Evolutionary conservation across 805 yeast species (phyloP), one percentile per base, ranked within the genome.

Genomic region (Wickerhamiella allomyrinae): DNA sequence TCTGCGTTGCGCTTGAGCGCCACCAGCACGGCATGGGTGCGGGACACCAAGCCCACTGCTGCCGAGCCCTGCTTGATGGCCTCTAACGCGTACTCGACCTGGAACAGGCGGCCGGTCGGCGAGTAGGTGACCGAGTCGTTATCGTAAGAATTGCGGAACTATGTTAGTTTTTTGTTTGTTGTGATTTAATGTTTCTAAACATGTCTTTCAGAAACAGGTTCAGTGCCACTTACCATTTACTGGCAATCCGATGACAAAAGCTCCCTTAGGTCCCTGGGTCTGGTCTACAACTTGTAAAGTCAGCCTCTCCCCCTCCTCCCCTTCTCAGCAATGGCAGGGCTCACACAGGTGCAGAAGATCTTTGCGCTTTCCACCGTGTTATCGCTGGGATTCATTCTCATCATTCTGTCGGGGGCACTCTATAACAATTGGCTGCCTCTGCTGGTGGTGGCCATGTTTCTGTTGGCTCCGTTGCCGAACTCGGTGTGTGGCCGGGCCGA

Each of bases 21-120:
- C 36, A 84, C 96, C 54, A 91, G 67, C 7, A 89, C 97, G 20
- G 86, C 95, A 60, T 86, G 81, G 40, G 74, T 77, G 52, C 79
- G 75, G 33, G 95, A 85, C 34, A 84, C 79, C 43, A 91, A 68
- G 7, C 98, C 99, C 27, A 87, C 95, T 3, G 96, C 89, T 3
- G 96, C 97, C 49, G 93, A 79, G 29, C 98, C 98, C 67, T 89
- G 97, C 60, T 91, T 91, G 62, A 91, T 91, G 10, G 98, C 97
- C 55, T 85, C 95, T 41, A 84, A 67, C 2, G 95, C 95, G 54
- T 83, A 83, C 58, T 85, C 95, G 10, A 77, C 72, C 63, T 84
- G 95, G 65, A 85, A 86, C 46, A 85, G 74, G 53, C 95, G 74
- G 4, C 95, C 95, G 4, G 94, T 85, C 43, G 95, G 95, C 25